Evolutionary conservation across 139 green algal genomes (phyloP), one percentile per base, ranked within the genome.

Genomic region (Edaphochlamys debaryana): DNA sequence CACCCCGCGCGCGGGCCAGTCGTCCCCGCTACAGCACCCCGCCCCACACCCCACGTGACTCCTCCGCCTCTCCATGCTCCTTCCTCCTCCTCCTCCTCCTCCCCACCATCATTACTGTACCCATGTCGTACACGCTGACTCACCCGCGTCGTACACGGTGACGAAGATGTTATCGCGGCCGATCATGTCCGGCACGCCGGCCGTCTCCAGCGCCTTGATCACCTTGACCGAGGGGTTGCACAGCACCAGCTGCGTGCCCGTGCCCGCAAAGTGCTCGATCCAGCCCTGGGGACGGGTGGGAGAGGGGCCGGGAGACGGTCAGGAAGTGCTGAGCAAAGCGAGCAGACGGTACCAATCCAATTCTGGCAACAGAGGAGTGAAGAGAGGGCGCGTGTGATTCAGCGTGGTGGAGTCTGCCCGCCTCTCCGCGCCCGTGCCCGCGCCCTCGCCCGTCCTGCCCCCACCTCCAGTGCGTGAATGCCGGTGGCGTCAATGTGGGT

Each of bases 401-500:
- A 58, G 60, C 63, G 32, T 82, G n/a, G 41, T 64, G 42, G 1
- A 82, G n/a, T 64, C 41, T 48, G 56, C 9, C 79, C 48, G n/a
- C n/a, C n/a, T n/a, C n/a, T n/a, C n/a, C n/a, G n/a, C n/a, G n/a
- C n/a, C n/a, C n/a, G n/a, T n/a, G n/a, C n/a, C n/a, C n/a, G n/a
- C n/a, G n/a, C n/a, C n/a, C n/a, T n/a, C n/a, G n/a, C n/a, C n/a
- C n/a, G n/a, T n/a, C n/a, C n/a, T n/a, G n/a, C n/a, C n/a, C n/a
- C n/a, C n/a, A n/a, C n/a, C 84, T 89, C 88, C 70, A 91, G 38
- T 3, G 62, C 78, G 64, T 84, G 78, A 17, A 84, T 68, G 36
- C 78, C 78, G 22, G 78, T 95, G 36, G 90, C 89, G 85, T 98
- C 95, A 23, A 98, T 87, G 80, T 95, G 90, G 29, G 85, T 69